These are phyloP conservation scores for Wallacemonas sp. DNA, from an alignment of 208 protist species.

Conservation along the genomic window DNA sequence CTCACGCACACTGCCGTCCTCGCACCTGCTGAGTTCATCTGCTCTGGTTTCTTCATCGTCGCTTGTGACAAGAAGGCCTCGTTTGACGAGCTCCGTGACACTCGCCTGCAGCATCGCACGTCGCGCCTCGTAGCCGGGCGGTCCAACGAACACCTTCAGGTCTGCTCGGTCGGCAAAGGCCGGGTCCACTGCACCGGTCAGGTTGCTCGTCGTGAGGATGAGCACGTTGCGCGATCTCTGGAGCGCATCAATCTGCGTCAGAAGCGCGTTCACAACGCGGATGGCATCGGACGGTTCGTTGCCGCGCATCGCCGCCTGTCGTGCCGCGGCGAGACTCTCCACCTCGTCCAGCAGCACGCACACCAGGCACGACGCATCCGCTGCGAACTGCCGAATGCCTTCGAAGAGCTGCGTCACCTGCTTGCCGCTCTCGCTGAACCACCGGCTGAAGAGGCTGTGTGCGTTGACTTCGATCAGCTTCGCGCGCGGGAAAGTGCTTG, in stretches of 20 bases:
- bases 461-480: conserved; percentile 95
- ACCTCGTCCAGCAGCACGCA: conserved; percentile 96
- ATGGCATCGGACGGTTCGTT: conserved; percentile 96
- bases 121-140: conserved; percentile 77
- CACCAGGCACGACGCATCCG: conserved; percentile 57
- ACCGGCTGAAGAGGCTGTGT: conserved; percentile 96
- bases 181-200: conserved; percentile 92
- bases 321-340: conserved; percentile 93
- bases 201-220: conserved; percentile 96
- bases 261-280: conserved; percentile 94
- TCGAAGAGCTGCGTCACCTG: conserved; percentile 95
- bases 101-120: conserved; percentile 73
- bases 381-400: conserved; percentile 77
- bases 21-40: too few species aligned
- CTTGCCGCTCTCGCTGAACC: conserved; percentile 98
- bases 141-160: conserved; percentile 93
- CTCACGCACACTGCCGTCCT: too few species aligned
- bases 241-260: conserved; percentile 96
- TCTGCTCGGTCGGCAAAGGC: conserved; percentile 97
- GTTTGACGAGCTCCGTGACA: conserved; percentile 75
- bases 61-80: conserved; percentile 17
- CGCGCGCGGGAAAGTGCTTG: conserved; percentile 33
- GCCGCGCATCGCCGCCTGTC: conserved; percentile 84
- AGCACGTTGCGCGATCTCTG: conserved; percentile 90
- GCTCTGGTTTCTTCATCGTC: too few species aligned